Evolutionary conservation across 2,329 filamentous ascomycete species (phyloP).

Genomic region (Beauveria bassiana): DNA sequence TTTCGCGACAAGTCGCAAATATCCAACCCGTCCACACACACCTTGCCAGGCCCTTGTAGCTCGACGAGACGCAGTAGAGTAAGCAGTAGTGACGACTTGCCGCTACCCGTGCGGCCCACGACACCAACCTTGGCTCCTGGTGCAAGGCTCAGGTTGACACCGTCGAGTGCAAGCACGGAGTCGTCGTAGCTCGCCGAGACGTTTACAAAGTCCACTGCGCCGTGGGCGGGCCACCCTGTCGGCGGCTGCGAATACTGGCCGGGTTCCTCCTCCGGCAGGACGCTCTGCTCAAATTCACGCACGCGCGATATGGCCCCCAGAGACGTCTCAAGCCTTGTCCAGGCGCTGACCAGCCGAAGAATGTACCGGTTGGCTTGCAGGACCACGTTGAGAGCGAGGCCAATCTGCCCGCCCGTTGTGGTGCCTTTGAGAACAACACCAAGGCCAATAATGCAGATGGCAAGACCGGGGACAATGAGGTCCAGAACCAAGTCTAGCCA

Average conservation of each 20-base stretch:
- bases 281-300: constrained; percentile 15
- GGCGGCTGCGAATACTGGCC: constrained; percentile 8
- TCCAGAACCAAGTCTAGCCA: constrained; percentile 38
- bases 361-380: not conserved
- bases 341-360: not conserved
- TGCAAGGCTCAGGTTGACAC: constrained; percentile 35
- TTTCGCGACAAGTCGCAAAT: constrained; percentile 32
- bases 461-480: constrained; percentile 25
- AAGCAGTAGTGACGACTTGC: constrained; percentile 40
- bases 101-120: constrained; percentile 41
- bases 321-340: constrained; percentile 18
- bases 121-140: constrained; percentile 38
- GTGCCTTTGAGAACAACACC: not conserved
- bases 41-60: constrained; percentile 26
- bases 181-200: constrained; percentile 15
- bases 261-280: constrained; percentile 15
- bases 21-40: constrained; percentile 34
- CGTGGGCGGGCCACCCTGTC: constrained; percentile 16
- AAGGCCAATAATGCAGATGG: not conserved
- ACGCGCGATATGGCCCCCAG: constrained; percentile 18
- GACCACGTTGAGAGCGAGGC: not conserved
- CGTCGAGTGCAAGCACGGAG: constrained; percentile 28
- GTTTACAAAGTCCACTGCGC: constrained; percentile 15
- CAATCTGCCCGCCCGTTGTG: not conserved
- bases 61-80: constrained; percentile 38